A percentile compares a stretch with the other conserved stretches of the same genome.
phyloP scores from a whole-genome alignment of 768 basidiomycete species.

The Naematelia encephala region DNA sequence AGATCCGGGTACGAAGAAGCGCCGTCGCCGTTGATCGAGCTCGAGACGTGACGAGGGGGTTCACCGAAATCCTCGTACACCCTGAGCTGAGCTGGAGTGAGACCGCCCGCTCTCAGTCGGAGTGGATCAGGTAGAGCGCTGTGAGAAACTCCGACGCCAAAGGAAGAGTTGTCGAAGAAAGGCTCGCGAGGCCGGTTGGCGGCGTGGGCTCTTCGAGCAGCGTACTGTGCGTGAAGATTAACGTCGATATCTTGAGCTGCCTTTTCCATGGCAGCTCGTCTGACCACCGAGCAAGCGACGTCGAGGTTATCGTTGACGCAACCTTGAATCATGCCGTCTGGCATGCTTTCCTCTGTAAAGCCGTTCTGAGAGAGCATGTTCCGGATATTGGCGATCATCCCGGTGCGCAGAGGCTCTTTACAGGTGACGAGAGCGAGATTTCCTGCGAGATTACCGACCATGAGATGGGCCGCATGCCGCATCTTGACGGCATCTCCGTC shows the following conservation, averaged over 20 bases:
- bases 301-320: slow-evolving; percentile 91
- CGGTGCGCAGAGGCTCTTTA: slow-evolving; percentile 92
- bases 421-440: slow-evolving; percentile 95
- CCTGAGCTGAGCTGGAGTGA: slow-evolving; percentile 73
- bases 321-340: slow-evolving; percentile 71
- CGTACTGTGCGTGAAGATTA: slow-evolving; percentile 74
- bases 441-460: slow-evolving; percentile 96
- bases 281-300: slow-evolving; percentile 86
- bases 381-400: slow-evolving; percentile 84
- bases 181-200: slow-evolving; percentile 57
- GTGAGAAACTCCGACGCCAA: slow-evolving; percentile 58
- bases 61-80: slow-evolving; percentile 95
- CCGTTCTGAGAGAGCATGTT: slow-evolving; percentile 78
- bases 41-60: slow-evolving; percentile 52
- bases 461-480: slow-evolving; percentile 84
- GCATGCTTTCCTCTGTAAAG: slow-evolving; percentile 78
- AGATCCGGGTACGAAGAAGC: slow-evolving; percentile 20
- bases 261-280: slow-evolving; percentile 96
- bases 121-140: slow-evolving; percentile 85
- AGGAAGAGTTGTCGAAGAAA: slow-evolving; percentile 83
- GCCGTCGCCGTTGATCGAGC: slow-evolving; percentile 27
- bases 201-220: slow-evolving; percentile 76
- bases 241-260: slow-evolving; percentile 92
- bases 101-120: slow-evolving; percentile 74
- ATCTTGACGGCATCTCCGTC: slow-evolving; percentile 87